A percentile compares a stretch with the other conserved stretches of the same genome.
Conservation (phyloP, 345 rosid species). For the Ailanthus altissimus region DNA sequence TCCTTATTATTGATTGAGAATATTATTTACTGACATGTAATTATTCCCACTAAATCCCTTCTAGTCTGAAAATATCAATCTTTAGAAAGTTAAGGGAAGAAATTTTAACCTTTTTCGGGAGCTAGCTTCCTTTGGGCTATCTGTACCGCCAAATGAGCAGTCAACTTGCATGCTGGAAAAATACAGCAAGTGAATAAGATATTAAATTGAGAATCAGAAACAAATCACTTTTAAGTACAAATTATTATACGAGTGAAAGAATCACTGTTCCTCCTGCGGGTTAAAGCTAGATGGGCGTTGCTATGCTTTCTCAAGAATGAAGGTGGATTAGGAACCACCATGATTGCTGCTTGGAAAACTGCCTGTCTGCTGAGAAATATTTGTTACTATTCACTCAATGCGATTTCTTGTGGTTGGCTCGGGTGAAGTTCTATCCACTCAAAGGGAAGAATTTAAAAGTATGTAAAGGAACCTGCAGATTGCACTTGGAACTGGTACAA, state of each 20-base stretch:
- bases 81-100: background rate
- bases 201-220: background rate
- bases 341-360: background rate
- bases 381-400: background rate
- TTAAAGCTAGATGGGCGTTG: background rate
- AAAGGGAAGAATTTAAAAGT: constrained; percentile 3
- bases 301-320: background rate
- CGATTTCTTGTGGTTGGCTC: background rate
- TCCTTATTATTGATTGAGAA: background rate
- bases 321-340: background rate
- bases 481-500: background rate
- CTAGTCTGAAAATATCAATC: constrained; percentile 1
- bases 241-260: background rate
- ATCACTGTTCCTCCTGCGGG: background rate
- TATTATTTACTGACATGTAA: background rate
- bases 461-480: constrained; percentile 2
- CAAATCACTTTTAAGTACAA: no score
- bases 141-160: constrained; percentile 40
- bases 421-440: background rate
- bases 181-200: constrained; percentile 2
- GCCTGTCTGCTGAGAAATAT: background rate
- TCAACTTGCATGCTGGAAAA: constrained; percentile 31
- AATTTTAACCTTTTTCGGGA: constrained; percentile 40
- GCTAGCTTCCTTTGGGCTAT: constrained; percentile 34
- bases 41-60: background rate